These are phyloP conservation scores for Rhynchosporium graminicola DNA, from an alignment of 2,329 filamentous ascomycete species.

Conservation along the genomic window DNA sequence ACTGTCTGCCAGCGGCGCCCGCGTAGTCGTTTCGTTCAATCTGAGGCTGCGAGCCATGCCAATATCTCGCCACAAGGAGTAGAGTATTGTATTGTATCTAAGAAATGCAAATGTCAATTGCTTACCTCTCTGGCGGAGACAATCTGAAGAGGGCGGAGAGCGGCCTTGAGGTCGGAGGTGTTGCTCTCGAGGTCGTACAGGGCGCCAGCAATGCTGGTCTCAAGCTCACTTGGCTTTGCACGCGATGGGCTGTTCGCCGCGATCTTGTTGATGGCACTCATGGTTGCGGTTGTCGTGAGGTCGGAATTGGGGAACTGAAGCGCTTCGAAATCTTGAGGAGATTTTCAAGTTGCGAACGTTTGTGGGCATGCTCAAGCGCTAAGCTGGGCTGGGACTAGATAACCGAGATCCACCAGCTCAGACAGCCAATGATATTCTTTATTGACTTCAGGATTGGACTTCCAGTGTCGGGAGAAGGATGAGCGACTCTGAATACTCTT, in stretches of 20 bases:
- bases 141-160: conserved; percentile 97
- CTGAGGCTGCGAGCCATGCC: conserved; percentile 22
- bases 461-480: neutral
- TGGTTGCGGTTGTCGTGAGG: conserved; percentile 48
- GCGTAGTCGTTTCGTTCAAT: conserved; percentile 27
- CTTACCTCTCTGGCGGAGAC: conserved; percentile 99
- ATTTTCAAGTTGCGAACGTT: neutral
- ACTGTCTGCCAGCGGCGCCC: conserved; percentile 31
- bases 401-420: neutral
- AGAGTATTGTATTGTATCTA: neutral
- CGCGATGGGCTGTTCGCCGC: conserved; percentile 94
- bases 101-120: conserved; percentile 41
- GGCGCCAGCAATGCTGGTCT: conserved; percentile 94
- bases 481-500: no score
- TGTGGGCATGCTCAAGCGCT: conserved; percentile 9
- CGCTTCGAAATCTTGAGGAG: conserved; percentile 11
- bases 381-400: neutral
- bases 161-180: conserved; percentile 95
- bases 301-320: neutral
- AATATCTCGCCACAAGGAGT: neutral
- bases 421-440: neutral
- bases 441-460: neutral
- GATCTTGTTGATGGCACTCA: conserved; percentile 93
- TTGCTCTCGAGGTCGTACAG: conserved; percentile 99
- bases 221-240: conserved; percentile 94